Evolutionary conservation across 108 stramenopile species (phyloP).

Genomic region (Seminavis robusta): DNA sequence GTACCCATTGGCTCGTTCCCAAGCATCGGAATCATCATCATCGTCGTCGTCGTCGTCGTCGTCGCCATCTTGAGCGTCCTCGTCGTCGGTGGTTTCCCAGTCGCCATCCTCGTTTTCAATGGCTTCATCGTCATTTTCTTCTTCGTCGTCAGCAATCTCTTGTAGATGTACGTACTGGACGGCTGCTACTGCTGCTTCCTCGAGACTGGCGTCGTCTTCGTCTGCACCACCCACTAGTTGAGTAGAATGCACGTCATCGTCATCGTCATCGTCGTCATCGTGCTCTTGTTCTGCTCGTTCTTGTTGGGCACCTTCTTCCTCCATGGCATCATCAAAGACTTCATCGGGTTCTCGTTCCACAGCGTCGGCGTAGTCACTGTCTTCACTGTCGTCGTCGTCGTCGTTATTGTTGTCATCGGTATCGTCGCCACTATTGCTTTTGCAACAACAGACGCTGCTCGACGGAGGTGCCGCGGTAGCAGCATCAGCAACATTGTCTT

Average conservation of each 20-base stretch:
- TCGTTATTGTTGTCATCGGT: slow-evolving; percentile 1
- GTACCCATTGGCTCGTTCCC: slow-evolving; percentile 17
- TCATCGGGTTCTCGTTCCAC: slow-evolving; percentile 6
- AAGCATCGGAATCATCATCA: slow-evolving; percentile 30
- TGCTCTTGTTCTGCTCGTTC: slow-evolving; percentile 22
- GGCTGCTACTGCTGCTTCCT: slow-evolving; percentile 2
- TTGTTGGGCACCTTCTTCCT: slow-evolving; percentile 20
- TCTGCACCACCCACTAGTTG: slow-evolving; percentile 24
- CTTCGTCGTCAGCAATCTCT: slow-evolving; percentile 9
- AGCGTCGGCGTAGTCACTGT: neutral
- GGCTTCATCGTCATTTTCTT: slow-evolving; percentile 14
- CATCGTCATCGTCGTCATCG: slow-evolving; percentile 39
- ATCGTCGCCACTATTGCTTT: neutral
- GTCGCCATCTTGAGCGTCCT: slow-evolving; percentile 14
- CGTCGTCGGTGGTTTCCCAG: slow-evolving; percentile 1
- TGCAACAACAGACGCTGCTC: neutral
- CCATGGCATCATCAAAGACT: slow-evolving; percentile 7
- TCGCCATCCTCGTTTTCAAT: neutral
- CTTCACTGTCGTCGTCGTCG: slow-evolving; percentile 7
- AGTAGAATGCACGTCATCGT: slow-evolving; percentile 19
- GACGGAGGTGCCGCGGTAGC: neutral
- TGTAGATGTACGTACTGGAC: too few species aligned
- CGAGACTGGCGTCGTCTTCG: slow-evolving; percentile 12
- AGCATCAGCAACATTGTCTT: slow-evolving; percentile 3
- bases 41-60: slow-evolving; percentile 24